phyloP scores from a whole-genome alignment of 768 basidiomycete genomes.

The Psilocybe tampanensis region DNA sequence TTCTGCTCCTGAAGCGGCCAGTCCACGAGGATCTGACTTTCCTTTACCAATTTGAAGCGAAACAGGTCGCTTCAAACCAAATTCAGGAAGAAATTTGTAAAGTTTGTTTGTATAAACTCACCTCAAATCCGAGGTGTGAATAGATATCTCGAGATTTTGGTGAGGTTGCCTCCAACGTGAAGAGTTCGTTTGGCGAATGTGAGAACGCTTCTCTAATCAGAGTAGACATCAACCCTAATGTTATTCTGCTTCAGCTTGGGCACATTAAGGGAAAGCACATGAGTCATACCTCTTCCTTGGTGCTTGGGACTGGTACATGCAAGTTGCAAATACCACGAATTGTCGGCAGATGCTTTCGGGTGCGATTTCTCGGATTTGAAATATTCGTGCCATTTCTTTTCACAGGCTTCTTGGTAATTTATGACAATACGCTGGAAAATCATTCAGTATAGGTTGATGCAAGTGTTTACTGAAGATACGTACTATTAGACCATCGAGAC shows the following conservation, averaged over 20 bases:
- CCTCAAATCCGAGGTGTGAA: slow-evolving; percentile 32
- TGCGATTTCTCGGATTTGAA: slow-evolving; percentile 18
- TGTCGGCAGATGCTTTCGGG: slow-evolving; percentile 21
- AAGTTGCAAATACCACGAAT: slow-evolving; percentile 32
- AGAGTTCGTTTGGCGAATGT: slow-evolving; percentile 22
- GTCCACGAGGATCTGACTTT: slow-evolving; percentile 16
- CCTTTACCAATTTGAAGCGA: slow-evolving; percentile 24
- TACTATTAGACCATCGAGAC: slow-evolving; percentile 20
- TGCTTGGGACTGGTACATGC: slow-evolving; percentile 27
- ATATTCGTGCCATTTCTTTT: slow-evolving; percentile 19
- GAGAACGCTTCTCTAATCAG: slow-evolving; percentile 30
- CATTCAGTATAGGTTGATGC: neutral
- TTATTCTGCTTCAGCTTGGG: too few relatives aligned
- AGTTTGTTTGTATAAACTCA: slow-evolving; percentile 3
- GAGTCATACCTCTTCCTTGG: slow-evolving; percentile 29
- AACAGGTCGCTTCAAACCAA: slow-evolving; percentile 12
- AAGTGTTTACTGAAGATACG: neutral
- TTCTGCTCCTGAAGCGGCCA: slow-evolving; percentile 16
- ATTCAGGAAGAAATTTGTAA: neutral
- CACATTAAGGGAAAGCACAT: too few relatives aligned
- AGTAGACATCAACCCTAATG: slow-evolving; percentile 31
- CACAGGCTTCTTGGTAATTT: slow-evolving; percentile 20
- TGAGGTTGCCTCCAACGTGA: slow-evolving; percentile 31
- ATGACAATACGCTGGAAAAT: slow-evolving; percentile 21
- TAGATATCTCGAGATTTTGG: slow-evolving; percentile 30